phyloP scores from a whole-genome alignment of 805 yeast species.

The Myxozyma neotropica region DNA sequence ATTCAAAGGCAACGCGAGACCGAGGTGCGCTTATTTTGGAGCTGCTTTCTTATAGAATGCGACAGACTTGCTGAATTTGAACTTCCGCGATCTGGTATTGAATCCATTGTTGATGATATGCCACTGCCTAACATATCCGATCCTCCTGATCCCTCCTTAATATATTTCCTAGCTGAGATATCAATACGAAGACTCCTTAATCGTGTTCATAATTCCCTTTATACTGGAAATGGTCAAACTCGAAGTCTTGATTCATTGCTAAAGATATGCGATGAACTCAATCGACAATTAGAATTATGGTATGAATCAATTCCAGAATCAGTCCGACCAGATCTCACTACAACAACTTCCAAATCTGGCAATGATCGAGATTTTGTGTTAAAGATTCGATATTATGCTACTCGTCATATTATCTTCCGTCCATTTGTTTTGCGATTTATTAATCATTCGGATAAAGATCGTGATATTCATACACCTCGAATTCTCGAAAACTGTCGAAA shows the following conservation, averaged over 20 bases:
- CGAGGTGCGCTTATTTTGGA: constrained; percentile 11
- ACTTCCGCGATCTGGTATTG: constrained; percentile 17
- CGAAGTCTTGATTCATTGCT: background rate
- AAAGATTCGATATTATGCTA: constrained; percentile 10
- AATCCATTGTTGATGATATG: constrained; percentile 16
- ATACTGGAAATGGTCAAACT: background rate
- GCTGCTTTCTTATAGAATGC: constrained; percentile 17
- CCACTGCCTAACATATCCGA: constrained; percentile 1
- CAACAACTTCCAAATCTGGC: background rate
- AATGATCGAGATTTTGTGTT: constrained; percentile 5
- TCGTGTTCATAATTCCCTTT: constrained; percentile 16
- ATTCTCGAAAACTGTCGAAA: constrained; percentile 3
- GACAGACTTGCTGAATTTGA: constrained; percentile 18
- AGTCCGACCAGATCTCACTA: constrained; percentile 3
- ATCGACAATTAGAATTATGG: constrained; percentile 19
- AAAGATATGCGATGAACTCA: constrained; percentile 9
- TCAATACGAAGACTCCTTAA: constrained; percentile 13
- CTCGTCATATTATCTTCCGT: constrained; percentile 14
- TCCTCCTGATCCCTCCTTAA: constrained; percentile 1
- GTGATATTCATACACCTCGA: background rate
- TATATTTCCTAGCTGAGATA: constrained; percentile 12
- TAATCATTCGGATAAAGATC: background rate
- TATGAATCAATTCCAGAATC: constrained; percentile 13
- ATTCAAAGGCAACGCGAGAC: background rate
- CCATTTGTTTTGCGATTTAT: constrained; percentile 10